Base-by-base conservation (phyloP, 2,329 filamentous ascomycete species). In the Botryotinia globosa region DNA sequence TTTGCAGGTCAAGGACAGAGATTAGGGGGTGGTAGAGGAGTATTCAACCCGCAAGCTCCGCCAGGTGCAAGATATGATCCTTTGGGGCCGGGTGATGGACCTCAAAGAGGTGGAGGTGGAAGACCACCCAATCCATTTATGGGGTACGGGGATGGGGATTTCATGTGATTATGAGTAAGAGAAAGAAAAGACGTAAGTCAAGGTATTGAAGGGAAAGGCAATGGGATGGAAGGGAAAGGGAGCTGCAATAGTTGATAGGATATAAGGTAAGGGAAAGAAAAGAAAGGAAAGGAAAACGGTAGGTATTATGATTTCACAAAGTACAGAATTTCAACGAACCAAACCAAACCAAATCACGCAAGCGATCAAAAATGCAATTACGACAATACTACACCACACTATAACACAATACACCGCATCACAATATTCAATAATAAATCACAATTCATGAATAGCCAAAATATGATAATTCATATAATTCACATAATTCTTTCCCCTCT, bases 31-130 rank as follows among this genome's bases (percentile, higher is more conserved):
- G 83, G 84, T 10, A 82, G 85, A 4, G 85, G 84, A 0, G 45
- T 42, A 9, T 69, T 69, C 14, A 91, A 94, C 79, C 90, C 91
- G 2, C 91, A 91, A 80, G 91, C 89, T 42, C 96, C 96, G 7
- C 94, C 94, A 2, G 96, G 96, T 1, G 91, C 94, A n/a, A 86
- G 96, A 76, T 98, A 94, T 84, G 96, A 98, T 84, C 95, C 95
- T 3, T 83, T 94, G 34, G 92, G 92, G 0, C 94, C 93, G 0
- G 91, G 91, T 0, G 86, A 87, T 75, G 82, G 82, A 51, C 87
- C 87, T 34, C 85, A 83, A 72, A 81, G 84, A 73, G 83, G 85
- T 81, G 51, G 63, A 62, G 84, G 84, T 29, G 78, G 85, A 66
- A 65, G 79, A 73, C 87, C 86, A 45, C 85, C 85, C 12, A 88